These are phyloP conservation scores for Babesia sp. DNA, from an alignment of 169 alveolate species.

Conservation along the genomic window DNA sequence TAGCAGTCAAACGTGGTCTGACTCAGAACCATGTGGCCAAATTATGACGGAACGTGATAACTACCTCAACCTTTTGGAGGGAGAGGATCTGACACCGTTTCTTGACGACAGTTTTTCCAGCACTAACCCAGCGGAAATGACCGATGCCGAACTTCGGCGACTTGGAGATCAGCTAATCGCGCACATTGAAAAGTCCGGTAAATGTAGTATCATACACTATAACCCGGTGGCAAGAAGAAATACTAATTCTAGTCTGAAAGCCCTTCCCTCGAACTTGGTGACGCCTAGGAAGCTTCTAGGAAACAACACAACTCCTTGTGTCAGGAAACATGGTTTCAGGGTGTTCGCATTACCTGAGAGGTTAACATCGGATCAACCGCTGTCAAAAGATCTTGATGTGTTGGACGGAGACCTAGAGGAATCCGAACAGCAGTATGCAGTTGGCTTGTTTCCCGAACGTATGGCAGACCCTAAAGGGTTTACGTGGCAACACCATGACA, in stretches of 20 bases:
- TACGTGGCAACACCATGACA: conserved; percentile 18
- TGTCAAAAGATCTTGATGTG: background rate
- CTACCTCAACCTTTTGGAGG: conserved; percentile 34
- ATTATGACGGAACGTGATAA: conserved; percentile 18
- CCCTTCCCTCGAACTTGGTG: background rate
- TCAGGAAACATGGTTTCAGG: background rate
- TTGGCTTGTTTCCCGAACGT: conserved; percentile 25
- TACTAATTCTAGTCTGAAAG: background rate
- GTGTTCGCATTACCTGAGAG: background rate
- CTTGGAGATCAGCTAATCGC: conserved; percentile 12
- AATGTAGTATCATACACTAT: conserved; percentile 20
- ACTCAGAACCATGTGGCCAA: background rate
- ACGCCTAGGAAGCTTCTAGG: background rate
- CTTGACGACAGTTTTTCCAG: conserved; percentile 26
- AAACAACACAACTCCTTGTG: background rate
- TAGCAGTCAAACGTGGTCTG: background rate
- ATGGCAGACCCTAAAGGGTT: background rate
- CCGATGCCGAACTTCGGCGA: conserved; percentile 5
- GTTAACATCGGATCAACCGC: background rate
- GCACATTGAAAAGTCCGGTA: conserved; percentile 18
- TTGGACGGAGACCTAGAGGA: background rate
- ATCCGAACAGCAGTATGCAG: background rate
- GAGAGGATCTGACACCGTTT: conserved; percentile 32
- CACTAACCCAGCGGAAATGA: conserved; percentile 18
- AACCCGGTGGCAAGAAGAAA: background rate